phyloP scores from a whole-genome alignment of 768 basidiomycete genomes.

The Russula emetica region DNA sequence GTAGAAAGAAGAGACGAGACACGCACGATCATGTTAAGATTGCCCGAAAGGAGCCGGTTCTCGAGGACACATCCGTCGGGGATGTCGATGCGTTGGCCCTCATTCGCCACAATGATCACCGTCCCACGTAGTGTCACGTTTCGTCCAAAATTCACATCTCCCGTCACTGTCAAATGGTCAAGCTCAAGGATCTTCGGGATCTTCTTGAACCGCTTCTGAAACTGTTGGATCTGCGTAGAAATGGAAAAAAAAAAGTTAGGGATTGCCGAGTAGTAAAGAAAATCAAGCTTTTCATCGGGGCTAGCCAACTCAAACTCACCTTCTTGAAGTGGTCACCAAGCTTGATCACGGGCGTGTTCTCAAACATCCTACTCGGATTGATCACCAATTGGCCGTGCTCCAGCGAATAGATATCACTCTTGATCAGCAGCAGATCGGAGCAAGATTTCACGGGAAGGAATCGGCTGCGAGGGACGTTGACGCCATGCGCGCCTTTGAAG shows the following conservation, averaged over 20 bases:
- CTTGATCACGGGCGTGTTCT: slow-evolving; percentile 67
- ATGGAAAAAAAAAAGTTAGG: not conserved
- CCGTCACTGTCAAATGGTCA: slow-evolving; percentile 70
- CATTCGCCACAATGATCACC: slow-evolving; percentile 58
- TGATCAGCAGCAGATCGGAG: slow-evolving; percentile 63
- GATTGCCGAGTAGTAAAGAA: not conserved
- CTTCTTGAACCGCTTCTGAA: slow-evolving; percentile 73
- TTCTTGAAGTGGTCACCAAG: slow-evolving; percentile 77
- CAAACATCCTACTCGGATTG: slow-evolving; percentile 55
- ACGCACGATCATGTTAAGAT: slow-evolving; percentile 66
- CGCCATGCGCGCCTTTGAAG: slow-evolving; percentile 59
- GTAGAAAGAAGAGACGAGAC: not conserved
- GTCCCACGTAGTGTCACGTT: slow-evolving; percentile 62
- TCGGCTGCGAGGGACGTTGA: slow-evolving; percentile 68
- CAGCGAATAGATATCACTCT: slow-evolving; percentile 64
- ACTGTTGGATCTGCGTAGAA: slow-evolving; percentile 44
- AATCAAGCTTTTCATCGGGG: not conserved
- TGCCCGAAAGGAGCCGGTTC: slow-evolving; percentile 65
- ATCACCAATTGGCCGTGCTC: slow-evolving; percentile 65
- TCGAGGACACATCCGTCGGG: slow-evolving; percentile 56
- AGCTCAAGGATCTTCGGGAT: slow-evolving; percentile 70
- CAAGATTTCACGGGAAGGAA: slow-evolving; percentile 66
- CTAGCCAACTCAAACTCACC: slow-evolving; percentile 37
- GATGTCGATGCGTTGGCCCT: slow-evolving; percentile 54
- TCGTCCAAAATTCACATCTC: slow-evolving; percentile 64